Percentiles rank a stretch among this genome's conserved stretches.
phyloP scores from a whole-genome alignment of 2,329 filamentous ascomycete genomes.

The Ceratocystis huliohia region DNA sequence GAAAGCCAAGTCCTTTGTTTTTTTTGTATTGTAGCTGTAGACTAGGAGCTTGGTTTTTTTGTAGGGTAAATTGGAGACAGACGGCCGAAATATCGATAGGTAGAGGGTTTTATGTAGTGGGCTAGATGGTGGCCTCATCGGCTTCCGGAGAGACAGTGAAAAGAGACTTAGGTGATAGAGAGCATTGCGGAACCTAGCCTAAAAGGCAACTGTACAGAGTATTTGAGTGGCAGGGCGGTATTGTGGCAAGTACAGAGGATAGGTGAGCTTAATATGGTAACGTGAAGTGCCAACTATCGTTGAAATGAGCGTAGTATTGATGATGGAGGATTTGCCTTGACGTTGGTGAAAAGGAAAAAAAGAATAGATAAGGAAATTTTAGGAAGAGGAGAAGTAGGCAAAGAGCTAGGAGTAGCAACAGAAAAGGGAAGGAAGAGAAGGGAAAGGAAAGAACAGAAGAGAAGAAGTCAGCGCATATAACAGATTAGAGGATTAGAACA shows the following conservation, averaged over 20 bases:
- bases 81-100: neutral
- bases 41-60: neutral
- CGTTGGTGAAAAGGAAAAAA: neutral
- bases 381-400: neutral
- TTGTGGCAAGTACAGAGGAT: neutral
- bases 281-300: neutral
- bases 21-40: neutral
- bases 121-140: neutral
- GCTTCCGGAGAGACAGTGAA: neutral
- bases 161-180: neutral
- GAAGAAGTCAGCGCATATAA: too few relatives aligned
- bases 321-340: neutral
- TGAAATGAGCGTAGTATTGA: neutral
- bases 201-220: neutral
- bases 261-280: neutral
- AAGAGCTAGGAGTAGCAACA: too few relatives aligned
- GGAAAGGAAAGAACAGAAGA: neutral
- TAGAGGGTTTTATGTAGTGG: neutral
- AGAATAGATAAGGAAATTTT: neutral
- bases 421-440: neutral
- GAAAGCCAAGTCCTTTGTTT: neutral
- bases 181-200: neutral
- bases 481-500: constrained; percentile 4
- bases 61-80: neutral
- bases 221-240: neutral